These are phyloP conservation scores for Plenodomus lindquistii DNA, from an alignment of 2,329 filamentous ascomycete genomes.

Conservation along the genomic window DNA sequence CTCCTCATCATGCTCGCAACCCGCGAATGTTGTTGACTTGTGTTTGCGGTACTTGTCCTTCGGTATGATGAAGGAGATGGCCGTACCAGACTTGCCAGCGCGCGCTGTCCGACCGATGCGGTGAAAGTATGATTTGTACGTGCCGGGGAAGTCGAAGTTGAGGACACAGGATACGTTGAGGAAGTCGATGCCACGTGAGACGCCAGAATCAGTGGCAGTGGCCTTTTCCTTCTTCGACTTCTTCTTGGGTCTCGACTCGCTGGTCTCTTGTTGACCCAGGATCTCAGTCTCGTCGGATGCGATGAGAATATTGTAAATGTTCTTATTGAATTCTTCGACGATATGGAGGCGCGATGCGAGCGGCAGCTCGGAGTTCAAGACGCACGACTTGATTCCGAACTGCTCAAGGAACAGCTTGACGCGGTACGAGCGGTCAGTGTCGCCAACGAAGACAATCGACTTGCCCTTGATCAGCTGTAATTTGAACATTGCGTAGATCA, in stretches of 20 bases:
- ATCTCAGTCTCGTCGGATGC: constrained; percentile 91
- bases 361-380: constrained; percentile 91
- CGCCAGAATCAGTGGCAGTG: constrained; percentile 83
- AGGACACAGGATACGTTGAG: constrained; percentile 81
- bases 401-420: constrained; percentile 95
- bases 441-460: constrained; percentile 79
- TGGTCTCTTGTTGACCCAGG: constrained; percentile 59
- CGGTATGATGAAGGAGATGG: constrained; percentile 92
- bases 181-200: constrained; percentile 97
- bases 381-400: constrained; percentile 90
- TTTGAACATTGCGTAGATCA: constrained; percentile 94
- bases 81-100: constrained; percentile 89
- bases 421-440: constrained; percentile 87
- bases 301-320: constrained; percentile 97
- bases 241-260: constrained; percentile 46
- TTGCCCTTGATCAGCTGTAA: constrained; percentile 93
- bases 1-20: constrained; percentile 81
- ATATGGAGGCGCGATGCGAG: constrained; percentile 93
- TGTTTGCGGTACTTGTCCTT: constrained; percentile 83
- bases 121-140: constrained; percentile 93
- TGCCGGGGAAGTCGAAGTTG: constrained; percentile 92
- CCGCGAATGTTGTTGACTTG: constrained; percentile 77
- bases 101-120: constrained; percentile 91
- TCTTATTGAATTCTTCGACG: constrained; percentile 95
- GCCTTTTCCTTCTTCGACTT: constrained; percentile 65